Evolutionary conservation across 768 basidiomycete species (phyloP), one percentile per base, ranked within the genome.

Genomic region (Cystoderma amianthinum): DNA sequence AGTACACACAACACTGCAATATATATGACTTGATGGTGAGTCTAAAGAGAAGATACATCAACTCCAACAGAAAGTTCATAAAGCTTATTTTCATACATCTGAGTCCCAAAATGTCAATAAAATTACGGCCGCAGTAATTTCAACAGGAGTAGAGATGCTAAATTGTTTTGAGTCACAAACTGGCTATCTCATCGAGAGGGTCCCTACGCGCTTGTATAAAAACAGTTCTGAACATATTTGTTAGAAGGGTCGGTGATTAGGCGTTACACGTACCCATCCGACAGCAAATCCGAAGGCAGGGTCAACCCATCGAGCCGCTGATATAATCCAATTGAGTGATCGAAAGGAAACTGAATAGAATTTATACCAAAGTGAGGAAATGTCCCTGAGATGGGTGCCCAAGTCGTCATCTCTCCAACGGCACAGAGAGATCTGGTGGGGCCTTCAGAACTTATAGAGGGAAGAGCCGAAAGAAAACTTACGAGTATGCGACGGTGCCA

Each of bases 381-480:
- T 0, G 82, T 80, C 13, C 86, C 86, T 3, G 85, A 82, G 36
- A 87, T 78, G 2, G 85, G 85, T 1, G 83, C 85, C 60, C 76
- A 75, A 3, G 81, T 77, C n/a, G 84, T 82, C 84, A 88, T 82
- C 61, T 89, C 86, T 23, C 78, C 84, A 11, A 86, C 56, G 2
- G 79, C 74, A 50, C 82, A 81, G 11, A 86, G 60, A 3, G 79
- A 75, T 4, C 76, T 78, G 39, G 13, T 13, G n/a, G n/a, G 13
- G 18, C 12, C n/a, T 25, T 30, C 23, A 9, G 19, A 40, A 15
- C 11, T 15, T 17, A 4, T 4, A 17, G 15, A n/a, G 4, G n/a
- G 45, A 23, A 24, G 22, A 7, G 13, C 20, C 3, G n/a, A n/a
- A 18, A 11, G 35, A 24, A 19, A 24, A 67, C 76, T 48, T 45